A percentile compares a stretch with the other conserved stretches of the same genome.
Conservation (phyloP, 371 early-diverging fungal species). For the Nematocida ironsii region DNA sequence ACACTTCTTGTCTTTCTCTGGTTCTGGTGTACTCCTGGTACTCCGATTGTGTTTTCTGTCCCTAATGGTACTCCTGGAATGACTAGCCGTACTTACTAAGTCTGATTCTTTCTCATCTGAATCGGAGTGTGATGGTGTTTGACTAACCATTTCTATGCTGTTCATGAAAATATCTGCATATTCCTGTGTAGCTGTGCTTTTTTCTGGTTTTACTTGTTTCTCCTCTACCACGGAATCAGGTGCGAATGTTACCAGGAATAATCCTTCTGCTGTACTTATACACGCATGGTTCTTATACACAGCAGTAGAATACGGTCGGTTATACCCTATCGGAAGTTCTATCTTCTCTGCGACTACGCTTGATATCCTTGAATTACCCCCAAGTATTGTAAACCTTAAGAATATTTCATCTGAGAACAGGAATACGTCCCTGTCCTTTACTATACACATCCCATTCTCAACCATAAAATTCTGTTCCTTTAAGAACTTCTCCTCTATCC, state of each 20-base stretch:
- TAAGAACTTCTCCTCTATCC: constrained; percentile 24
- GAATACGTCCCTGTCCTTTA: constrained; percentile 29
- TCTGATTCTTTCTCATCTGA: not conserved
- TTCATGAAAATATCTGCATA: not conserved
- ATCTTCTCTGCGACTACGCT: constrained; percentile 1
- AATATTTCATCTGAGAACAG: constrained; percentile 24
- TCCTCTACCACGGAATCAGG: constrained; percentile 3
- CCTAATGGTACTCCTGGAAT: not conserved
- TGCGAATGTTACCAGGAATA: constrained; percentile 1
- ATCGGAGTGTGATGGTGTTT: not conserved
- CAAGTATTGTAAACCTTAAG: constrained; percentile 31
- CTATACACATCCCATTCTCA: constrained; percentile 24
- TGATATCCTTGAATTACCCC: constrained; percentile 14
- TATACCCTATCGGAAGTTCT: not conserved
- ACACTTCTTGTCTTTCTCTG: not conserved
- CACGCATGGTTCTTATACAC: constrained; percentile 2
- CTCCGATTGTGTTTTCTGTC: not conserved
- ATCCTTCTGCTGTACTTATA: constrained; percentile 4
- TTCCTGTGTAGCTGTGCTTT: not conserved
- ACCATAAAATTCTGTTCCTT: constrained; percentile 8
- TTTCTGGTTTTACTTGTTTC: not conserved
- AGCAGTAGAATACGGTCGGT: constrained; percentile 10
- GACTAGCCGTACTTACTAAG: not conserved
- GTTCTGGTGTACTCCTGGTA: not conserved
- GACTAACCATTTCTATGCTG: no score